Evolutionary conservation across 257 asterid genomes (phyloP).

Genomic region (Solanum chiquidenum): DNA sequence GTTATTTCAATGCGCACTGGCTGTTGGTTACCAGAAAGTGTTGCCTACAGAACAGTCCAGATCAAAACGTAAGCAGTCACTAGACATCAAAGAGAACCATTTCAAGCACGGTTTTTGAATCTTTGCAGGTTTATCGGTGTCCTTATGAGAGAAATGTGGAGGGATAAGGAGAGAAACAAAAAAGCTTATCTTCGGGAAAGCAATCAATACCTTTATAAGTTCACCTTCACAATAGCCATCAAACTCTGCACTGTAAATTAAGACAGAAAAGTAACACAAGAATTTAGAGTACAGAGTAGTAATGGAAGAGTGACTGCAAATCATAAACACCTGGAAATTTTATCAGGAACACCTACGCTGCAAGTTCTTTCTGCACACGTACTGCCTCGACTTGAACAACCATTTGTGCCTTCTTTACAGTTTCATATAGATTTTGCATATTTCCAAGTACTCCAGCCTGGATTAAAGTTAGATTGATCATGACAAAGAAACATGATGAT

Average conservation of each 20-base stretch:
- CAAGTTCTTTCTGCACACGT: constrained; percentile 86
- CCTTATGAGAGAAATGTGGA: neutral
- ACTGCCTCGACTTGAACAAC: constrained; percentile 99
- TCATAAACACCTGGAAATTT: neutral
- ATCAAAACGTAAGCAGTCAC: neutral
- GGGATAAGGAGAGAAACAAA: neutral
- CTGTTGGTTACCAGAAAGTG: constrained; percentile 90
- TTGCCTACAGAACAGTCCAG: constrained; percentile 39
- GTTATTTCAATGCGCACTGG: constrained; percentile 91
- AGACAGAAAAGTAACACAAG: neutral
- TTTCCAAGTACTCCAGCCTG: constrained; percentile 94
- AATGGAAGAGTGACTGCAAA: neutral
- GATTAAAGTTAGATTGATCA: constrained; percentile 9
- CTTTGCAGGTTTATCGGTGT: neutral
- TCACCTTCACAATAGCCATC: constrained; percentile 93
- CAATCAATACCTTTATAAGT: constrained; percentile 60
- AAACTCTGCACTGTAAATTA: constrained; percentile 72
- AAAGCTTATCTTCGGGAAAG: neutral
- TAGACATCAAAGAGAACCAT: neutral
- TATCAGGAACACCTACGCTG: constrained; percentile 40
- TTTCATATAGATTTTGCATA: constrained; percentile 91
- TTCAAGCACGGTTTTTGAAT: neutral
- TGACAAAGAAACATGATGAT: neutral
- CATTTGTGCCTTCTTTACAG: constrained; percentile 95
- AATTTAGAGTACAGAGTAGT: neutral